phyloP scores from a whole-genome alignment of 2,329 filamentous ascomycete genomes.

The Fusarium decemcellulare region DNA sequence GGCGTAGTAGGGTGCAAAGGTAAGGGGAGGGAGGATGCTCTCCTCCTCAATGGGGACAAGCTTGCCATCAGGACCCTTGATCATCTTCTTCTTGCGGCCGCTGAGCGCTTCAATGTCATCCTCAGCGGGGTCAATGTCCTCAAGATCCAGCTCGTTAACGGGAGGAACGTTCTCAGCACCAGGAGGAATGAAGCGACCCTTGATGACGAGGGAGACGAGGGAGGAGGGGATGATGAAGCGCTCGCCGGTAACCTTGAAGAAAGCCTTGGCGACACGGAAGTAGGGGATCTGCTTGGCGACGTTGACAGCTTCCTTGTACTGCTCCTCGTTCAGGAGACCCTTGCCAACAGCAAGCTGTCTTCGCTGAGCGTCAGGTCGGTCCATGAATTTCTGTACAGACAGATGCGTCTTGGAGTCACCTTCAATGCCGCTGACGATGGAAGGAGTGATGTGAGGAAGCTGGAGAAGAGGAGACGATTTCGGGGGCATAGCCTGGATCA shows the following conservation, averaged over 20 bases:
- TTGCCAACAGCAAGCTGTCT: conserved; percentile 79
- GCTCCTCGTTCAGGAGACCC: conserved; percentile 78
- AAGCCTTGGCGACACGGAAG: conserved; percentile 89
- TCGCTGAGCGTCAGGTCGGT: conserved; percentile 81
- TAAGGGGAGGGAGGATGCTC: conserved; percentile 84
- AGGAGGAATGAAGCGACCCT: conserved; percentile 93
- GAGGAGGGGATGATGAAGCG: conserved; percentile 92
- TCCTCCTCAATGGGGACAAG: conserved; percentile 70
- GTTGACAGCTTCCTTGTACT: conserved; percentile 82
- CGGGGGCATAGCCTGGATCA: conserved; percentile 92
- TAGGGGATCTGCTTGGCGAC: conserved; percentile 89
- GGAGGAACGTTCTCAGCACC: conserved; percentile 82
- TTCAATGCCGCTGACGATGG: conserved; percentile 76
- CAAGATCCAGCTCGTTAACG: conserved; percentile 83
- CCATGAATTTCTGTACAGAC: conserved; percentile 91
- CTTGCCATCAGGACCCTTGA: conserved; percentile 74
- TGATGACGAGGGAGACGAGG: conserved; percentile 93
- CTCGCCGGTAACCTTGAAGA: conserved; percentile 98
- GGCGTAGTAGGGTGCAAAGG: conserved; percentile 90
- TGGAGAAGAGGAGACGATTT: conserved; percentile 90
- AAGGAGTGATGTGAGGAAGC: conserved; percentile 86
- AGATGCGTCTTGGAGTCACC: conserved; percentile 82
- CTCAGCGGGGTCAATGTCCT: conserved; percentile 93
- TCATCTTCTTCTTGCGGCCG: conserved; percentile 79
- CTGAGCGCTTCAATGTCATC: conserved; percentile 90